Conservation (phyloP, 192 early-diverging fungal species). For the Kappamyces sp. region DNA sequence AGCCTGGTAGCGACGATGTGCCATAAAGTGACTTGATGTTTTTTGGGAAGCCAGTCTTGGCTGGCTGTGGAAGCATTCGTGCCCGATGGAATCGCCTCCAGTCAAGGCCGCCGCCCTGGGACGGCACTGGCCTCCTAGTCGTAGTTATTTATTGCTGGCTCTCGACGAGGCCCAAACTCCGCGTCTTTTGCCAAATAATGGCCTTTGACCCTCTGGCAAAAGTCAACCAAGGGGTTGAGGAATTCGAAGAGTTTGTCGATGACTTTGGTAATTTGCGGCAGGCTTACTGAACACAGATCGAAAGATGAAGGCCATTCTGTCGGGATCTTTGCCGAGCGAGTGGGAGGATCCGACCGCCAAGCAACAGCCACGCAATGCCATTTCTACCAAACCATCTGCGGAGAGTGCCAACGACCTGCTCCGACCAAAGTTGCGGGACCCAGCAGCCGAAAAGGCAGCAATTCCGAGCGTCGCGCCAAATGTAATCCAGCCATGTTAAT, state of each 20-base stretch:
- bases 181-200: background rate
- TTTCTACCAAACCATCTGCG: background rate
- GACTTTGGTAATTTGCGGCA: constrained; percentile 9
- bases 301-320: constrained; percentile 11
- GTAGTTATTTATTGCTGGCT: background rate
- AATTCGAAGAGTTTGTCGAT: constrained; percentile 15
- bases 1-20: background rate
- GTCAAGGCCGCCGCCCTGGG: background rate
- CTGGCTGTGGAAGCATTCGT: background rate
- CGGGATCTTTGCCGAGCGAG: too few species aligned
- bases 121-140: background rate
- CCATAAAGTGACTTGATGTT: background rate
- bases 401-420: background rate
- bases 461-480: background rate
- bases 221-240: constrained; percentile 4
- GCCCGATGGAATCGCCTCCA: background rate
- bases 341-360: too few species aligned
- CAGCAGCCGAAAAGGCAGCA: background rate
- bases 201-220: constrained; percentile 8
- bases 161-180: background rate
- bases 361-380: too few species aligned
- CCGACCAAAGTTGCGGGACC: background rate
- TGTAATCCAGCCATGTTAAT: too few species aligned
- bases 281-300: background rate
- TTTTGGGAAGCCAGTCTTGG: background rate